Evolutionary conservation across 352 stramenopile genomes (phyloP), one percentile per base, ranked within the genome.

Genomic region (Detonula confervacea): DNA sequence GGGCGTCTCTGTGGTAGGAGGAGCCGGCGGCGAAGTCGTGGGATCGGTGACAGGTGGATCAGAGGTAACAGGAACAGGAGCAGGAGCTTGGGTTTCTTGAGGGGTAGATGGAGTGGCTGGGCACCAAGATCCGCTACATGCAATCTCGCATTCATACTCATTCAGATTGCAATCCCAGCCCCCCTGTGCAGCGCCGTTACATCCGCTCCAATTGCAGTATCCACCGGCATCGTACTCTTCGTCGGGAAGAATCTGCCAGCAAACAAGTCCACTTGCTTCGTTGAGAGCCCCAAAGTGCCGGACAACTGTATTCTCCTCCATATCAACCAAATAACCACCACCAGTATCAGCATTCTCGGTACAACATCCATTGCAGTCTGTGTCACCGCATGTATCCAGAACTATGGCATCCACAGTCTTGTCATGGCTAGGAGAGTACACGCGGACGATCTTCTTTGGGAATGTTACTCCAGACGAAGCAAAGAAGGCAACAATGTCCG

Each of bases 401-500:
- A 64, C 55, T 22, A 64, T 64, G 55, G 55, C 20, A 64, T 64
- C 55, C 16, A 64, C 55, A 8, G 55, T 64, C 55, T 64, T 64
- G 18, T 46, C 55, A 64, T 64, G 55, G 27, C 20, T 20, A 64
- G 55, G 55, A 64, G 55, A 64, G 33, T 64, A 64, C 55, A 64
- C 55, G n/a, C 55, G 55, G 55, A 64, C 49, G 33, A 64, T 64
- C 55, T 64, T 64, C 6, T 64, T 64, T 7, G 55, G 55, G 49
- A 52, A 64, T n/a, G 6, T 49, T 46, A 30, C 55, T 22, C 55
- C 55, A 64, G n/a, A 30, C 8, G 20, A 49, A 11, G 55, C 55
- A 46, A 64, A 64, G 55, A 64, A 64, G 55, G 55, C 55, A 46
- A 64, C 55, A 46, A 64, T 64, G 55, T 64, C 55, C n/a, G 55